These are phyloP conservation scores for Ceratocystis cacaofunesta DNA, from an alignment of 2,329 filamentous ascomycete species.

Conservation along the genomic window DNA sequence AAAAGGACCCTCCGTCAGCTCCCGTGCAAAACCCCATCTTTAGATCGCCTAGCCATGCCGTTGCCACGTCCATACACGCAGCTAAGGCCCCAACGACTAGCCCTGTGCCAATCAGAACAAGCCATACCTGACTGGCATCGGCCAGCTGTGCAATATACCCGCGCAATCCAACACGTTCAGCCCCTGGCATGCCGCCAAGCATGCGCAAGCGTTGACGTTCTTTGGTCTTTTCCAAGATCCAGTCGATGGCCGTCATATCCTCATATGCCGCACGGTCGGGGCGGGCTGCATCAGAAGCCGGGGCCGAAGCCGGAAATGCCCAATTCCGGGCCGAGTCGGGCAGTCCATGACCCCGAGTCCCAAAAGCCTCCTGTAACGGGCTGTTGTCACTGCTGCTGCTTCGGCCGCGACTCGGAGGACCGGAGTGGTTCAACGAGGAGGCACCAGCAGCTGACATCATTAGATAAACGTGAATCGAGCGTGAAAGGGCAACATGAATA, in stretches of 20 bases:
- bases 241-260: conserved; percentile 93
- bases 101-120: conserved; percentile 73
- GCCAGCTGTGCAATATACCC: conserved; percentile 59
- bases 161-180: conserved; percentile 39
- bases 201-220: conserved; percentile 78
- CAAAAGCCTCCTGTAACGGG: conserved; percentile 22
- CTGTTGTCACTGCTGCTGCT: conserved; percentile 28
- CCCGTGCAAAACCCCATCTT: conserved; percentile 81
- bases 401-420: conserved; percentile 26
- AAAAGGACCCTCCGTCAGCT: conserved; percentile 69
- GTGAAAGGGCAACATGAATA: neutral
- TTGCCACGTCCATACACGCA: conserved; percentile 76
- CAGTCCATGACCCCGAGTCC: conserved; percentile 26
- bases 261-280: conserved; percentile 69
- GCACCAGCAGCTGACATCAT: conserved; percentile 15
- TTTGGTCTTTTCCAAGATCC: conserved; percentile 98
- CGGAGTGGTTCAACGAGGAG: conserved; percentile 11
- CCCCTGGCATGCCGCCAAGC: conserved; percentile 32
- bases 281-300: neutral
- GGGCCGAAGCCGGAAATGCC: conserved; percentile 22
- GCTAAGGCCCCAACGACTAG: conserved; percentile 71
- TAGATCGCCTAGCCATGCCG: conserved; percentile 84
- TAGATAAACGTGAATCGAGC: conserved; percentile 17
- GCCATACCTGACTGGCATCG: conserved; percentile 84
- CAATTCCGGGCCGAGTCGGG: conserved; percentile 28